Percentiles rank a stretch among this genome's conserved stretches.
Evolutionary conservation across 495 filamentous ascomycete species (phyloP).

Genomic region (Filosporella fistucella): DNA sequence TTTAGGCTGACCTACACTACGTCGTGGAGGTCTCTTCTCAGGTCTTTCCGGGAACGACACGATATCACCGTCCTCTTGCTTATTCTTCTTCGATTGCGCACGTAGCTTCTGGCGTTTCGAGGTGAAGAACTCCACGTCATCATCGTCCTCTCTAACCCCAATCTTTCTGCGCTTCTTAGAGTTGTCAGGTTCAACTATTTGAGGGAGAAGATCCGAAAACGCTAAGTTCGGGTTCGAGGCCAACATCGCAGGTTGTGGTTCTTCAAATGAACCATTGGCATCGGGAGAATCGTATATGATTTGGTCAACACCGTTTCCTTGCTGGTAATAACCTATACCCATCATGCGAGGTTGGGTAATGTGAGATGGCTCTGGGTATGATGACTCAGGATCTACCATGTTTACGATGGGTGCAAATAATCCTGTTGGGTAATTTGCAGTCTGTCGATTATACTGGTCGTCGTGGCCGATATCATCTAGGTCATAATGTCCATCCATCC

Average conservation of each 20-base stretch:
- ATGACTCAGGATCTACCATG: constrained; percentile 5
- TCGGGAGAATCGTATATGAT: constrained; percentile 20
- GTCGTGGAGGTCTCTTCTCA: constrained; percentile 11
- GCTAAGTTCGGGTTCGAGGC: constrained; percentile 14
- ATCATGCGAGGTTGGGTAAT: constrained; percentile 40
- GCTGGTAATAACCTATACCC: constrained; percentile 50
- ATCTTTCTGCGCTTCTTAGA: constrained; percentile 14
- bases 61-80: not conserved
- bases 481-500: constrained; percentile 19
- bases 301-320: constrained; percentile 34
- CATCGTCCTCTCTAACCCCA: constrained; percentile 8
- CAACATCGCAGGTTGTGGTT: not conserved
- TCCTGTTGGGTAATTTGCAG: constrained; percentile 9
- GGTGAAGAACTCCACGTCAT: constrained; percentile 20
- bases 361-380: constrained; percentile 44
- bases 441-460: constrained; percentile 7
- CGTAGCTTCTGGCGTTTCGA: constrained; percentile 17
- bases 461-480: constrained; percentile 8
- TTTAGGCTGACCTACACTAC: constrained; percentile 10
- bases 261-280: constrained; percentile 2
- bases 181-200: not conserved
- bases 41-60: not conserved
- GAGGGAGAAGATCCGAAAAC: constrained; percentile 18
- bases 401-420: constrained; percentile 9
- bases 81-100: constrained; percentile 9